Evolutionary conservation across 2,329 filamentous ascomycete genomes (phyloP).

Genomic region (Colletotrichum tamarilloi): DNA sequence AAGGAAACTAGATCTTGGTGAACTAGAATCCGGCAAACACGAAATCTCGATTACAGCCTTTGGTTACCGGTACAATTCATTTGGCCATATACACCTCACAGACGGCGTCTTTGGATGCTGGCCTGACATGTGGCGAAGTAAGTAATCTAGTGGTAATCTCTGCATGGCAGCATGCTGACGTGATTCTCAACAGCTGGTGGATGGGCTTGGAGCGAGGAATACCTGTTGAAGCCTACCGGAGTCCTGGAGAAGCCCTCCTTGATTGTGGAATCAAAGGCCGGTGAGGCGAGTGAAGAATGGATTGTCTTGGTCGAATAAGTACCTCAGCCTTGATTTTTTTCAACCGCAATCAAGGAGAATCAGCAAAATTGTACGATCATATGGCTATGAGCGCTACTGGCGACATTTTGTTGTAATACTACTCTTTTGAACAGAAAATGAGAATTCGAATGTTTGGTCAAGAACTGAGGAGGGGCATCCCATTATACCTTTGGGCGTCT

Average conservation of each 20-base stretch:
- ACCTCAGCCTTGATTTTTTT: background rate
- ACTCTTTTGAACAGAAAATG: background rate
- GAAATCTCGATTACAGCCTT: conserved; percentile 18
- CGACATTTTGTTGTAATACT: background rate
- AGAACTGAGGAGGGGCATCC: too few species aligned
- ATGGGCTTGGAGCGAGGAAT: conserved; percentile 16
- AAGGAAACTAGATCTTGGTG: background rate
- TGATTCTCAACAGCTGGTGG: background rate
- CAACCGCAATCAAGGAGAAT: background rate
- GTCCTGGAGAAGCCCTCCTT: conserved; percentile 20
- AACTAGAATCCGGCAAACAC: conserved; percentile 11
- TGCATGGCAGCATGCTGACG: background rate
- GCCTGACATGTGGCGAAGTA: conserved; percentile 17
- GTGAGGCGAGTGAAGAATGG: conserved; percentile 9
- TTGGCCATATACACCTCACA: conserved; percentile 22
- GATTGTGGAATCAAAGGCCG: background rate
- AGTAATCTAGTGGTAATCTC: background rate
- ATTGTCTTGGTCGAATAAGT: conserved; percentile 3
- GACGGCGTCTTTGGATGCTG: conserved; percentile 6
- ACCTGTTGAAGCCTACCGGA: conserved; percentile 10
- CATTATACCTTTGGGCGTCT: too few species aligned
- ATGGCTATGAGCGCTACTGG: too few species aligned
- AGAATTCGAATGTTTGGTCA: background rate
- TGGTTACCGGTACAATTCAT: conserved; percentile 23
- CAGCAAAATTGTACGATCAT: background rate